These are phyloP conservation scores for Athelia sp. DNA, from an alignment of 1,284 basidiomycete genomes.

Conservation along the genomic window DNA sequence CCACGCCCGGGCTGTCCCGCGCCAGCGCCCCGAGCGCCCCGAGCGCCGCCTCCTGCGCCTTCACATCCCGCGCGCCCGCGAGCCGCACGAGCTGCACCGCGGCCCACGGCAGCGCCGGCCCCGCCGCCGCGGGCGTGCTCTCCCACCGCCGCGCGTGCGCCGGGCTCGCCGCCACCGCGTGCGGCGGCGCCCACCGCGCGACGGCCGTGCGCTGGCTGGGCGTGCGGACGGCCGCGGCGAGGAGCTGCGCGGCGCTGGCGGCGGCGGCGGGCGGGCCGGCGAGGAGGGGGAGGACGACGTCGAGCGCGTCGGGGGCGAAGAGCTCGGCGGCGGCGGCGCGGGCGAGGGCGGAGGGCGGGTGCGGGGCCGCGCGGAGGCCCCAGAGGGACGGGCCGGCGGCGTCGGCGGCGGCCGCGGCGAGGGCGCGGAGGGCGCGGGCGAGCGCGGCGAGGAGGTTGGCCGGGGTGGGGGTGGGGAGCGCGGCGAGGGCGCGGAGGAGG, in stretches of 20 bases:
- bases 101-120: conserved; percentile 47
- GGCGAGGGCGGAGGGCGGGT: conserved; percentile 7
- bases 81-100: conserved; percentile 43
- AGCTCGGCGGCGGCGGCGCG: conserved; percentile 35
- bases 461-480: conserved; percentile 40
- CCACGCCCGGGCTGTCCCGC: conserved; percentile 57
- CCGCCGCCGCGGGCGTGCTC: conserved; percentile 36
- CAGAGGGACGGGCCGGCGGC: conserved; percentile 61
- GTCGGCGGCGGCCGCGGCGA: conserved; percentile 55
- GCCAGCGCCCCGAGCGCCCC: conserved; percentile 66
- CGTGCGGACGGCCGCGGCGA: conserved; percentile 46
- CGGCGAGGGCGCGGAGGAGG: conserved; percentile 53
- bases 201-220: conserved; percentile 53
- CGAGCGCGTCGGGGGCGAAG: conserved; percentile 56
- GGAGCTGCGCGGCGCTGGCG: conserved; percentile 50
- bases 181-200: conserved; percentile 56
- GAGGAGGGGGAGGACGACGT: conserved; percentile 65
- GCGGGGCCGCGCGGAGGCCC: conserved; percentile 46
- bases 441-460: conserved; percentile 47
- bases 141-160: conserved; percentile 66
- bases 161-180: conserved; percentile 23
- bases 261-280: conserved; percentile 36
- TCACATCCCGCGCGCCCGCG: conserved; percentile 45
- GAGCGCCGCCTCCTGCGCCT: conserved; percentile 70
- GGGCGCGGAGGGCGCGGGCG: conserved; percentile 53